Evolutionary conservation across 2,329 filamentous ascomycete species (phyloP), one percentile per base, ranked within the genome.

Genomic region (Xylaria sp.): DNA sequence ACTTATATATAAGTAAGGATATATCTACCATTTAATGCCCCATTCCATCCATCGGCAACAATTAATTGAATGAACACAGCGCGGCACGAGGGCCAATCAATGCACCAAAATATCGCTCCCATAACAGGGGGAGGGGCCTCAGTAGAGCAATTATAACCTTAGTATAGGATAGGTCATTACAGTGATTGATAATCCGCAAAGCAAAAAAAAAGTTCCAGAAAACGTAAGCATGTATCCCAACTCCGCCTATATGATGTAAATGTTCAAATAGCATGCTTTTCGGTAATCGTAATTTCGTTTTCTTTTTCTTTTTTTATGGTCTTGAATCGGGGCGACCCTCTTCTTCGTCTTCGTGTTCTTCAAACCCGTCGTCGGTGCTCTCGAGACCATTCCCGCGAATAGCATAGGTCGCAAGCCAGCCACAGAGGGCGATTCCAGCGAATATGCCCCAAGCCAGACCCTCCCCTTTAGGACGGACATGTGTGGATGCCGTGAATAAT

Each of bases 361-460:
- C 78, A 2, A 78, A 79, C 2, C 80, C 81, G 23, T 82, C 82
- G 59, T 89, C 88, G 3, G 84, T 87, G 70, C 88, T 90, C 76
- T 91, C 89, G 0, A 91, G 80, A 0, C 84, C 84, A 1, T 81
- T 80, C 1, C 92, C 91, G 13, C 89, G 85, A 71, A 98, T 95
- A 0, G 92, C 91, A 68, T 95, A 90, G 67, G 92, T 94, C 34
- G 93, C 84, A 1, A 93, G 70, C 82, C 95, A 97, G 0, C 95
- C 96, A 0, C 94, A 69, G 39, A 97, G 89, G 0, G 93, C 89
- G 2, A 98, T 86, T 0, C 92, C 94, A 0, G 92, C 94, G 78
- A 98, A 98, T 0, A 97, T 80, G 1, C 93, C 93, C 87, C 97
- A 99, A 0, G 93, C 90, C 4, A 98, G 81, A 1, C 90, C 89